Base-by-base conservation (phyloP, 176 grass and related monocot genomes). In the Carex parvula region DNA sequence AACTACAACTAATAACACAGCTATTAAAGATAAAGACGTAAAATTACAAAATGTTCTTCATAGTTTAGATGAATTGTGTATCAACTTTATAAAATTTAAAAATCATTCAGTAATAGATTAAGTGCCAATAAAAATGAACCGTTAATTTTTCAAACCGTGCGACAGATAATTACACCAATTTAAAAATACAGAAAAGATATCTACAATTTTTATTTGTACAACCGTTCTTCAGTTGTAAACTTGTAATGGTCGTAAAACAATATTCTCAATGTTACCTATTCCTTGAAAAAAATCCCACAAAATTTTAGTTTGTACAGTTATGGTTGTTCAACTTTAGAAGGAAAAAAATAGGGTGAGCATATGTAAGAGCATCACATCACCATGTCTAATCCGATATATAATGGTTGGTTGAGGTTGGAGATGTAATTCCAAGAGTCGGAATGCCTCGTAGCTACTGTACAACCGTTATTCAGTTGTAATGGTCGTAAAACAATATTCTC, bases 331-430 rank as follows among this genome's bases (percentile, higher is more conserved):
- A 22, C 20, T 76, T 54, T n/a, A 8, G 41, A 44, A 44, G 41
- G 26, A 26, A 26, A 6, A 75, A 53, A 54, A 75, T 75, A 75
- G 21, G 42, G 5, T 15, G 20, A 15, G 72, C 52, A 63, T 79
- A 63, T 66, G 80, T 53, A 50, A 83, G 62, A 54, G 80, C 44
- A 66, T 54, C 61, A 83, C 41, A 68, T 69, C 80, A 66, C 17
- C 16, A 68, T 29, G 80, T 55, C 80, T 83, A 83, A 67, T 83
- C 80, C 55, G 46, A 26, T 75, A 14, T 18, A 46, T 64, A 4
- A 37, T 14, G 41, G 80, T 83, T 64, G 78, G 78, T 80, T 42
- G 80, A 17, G 60, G 80, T 83, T 83, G 80, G 48, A 15, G 58
- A 81, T 64, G 60, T 57, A 78, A 78, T 57, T 57, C 50, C 52